Evolutionary conservation across 768 basidiomycete species (phyloP).

Genomic region (Termitomyces sp.): DNA sequence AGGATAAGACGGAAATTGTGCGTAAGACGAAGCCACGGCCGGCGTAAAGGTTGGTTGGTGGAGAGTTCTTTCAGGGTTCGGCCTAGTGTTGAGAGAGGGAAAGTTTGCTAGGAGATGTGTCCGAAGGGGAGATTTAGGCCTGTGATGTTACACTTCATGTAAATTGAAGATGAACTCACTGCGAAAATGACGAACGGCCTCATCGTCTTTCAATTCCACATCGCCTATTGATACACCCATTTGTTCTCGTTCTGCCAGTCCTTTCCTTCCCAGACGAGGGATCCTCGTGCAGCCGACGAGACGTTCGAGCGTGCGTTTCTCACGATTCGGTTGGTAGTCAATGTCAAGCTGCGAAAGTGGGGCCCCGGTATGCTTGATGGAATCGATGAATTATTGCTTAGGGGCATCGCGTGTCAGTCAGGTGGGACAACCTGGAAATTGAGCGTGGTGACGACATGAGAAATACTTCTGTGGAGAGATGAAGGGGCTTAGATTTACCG

Average conservation of each 20-base stretch:
- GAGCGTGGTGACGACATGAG: too few species aligned
- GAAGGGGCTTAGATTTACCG: too few species aligned
- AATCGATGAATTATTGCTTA: background rate
- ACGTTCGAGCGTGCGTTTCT: constrained; percentile 34
- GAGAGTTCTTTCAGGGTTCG: constrained; percentile 16
- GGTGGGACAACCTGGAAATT: background rate
- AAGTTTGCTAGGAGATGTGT: constrained; percentile 21
- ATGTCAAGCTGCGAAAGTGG: constrained; percentile 26
- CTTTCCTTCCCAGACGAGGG: constrained; percentile 41
- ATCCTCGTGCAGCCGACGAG: constrained; percentile 29
- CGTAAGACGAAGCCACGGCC: constrained; percentile 24
- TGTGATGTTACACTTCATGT: constrained; percentile 1
- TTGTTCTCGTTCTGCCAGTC: constrained; percentile 37
- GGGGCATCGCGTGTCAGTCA: background rate
- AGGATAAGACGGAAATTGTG: constrained; percentile 18
- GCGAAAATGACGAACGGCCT: constrained; percentile 30
- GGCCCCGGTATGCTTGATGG: background rate
- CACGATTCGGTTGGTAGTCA: constrained; percentile 33
- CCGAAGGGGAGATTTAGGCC: constrained; percentile 26
- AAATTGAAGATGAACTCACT: constrained; percentile 15
- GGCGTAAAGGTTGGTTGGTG: constrained; percentile 17
- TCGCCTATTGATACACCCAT: constrained; percentile 32
- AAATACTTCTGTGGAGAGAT: too few species aligned
- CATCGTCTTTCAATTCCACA: constrained; percentile 29
- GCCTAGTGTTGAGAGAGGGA: constrained; percentile 22